Evolutionary conservation across 768 basidiomycete species (phyloP).

Genomic region (Rhizopogon rudus): DNA sequence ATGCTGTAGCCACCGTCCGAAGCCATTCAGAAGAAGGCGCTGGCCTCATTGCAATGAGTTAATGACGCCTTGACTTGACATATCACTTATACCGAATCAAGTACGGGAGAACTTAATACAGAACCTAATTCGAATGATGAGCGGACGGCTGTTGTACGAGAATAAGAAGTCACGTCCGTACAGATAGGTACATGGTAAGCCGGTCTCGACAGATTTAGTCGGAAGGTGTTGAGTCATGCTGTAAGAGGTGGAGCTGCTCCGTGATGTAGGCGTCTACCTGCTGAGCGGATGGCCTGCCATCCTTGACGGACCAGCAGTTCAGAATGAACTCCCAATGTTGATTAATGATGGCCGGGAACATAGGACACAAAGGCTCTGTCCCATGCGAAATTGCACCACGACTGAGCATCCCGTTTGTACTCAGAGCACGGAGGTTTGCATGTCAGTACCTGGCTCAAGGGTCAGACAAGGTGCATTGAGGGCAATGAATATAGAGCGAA

Average conservation of each 20-base stretch:
- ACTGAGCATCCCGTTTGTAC: slow-evolving; percentile 8
- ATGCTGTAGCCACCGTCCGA: not conserved
- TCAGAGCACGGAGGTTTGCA: slow-evolving; percentile 2
- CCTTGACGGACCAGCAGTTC: slow-evolving; percentile 14
- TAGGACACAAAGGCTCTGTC: slow-evolving; percentile 1
- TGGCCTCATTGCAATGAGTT: not conserved
- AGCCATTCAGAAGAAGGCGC: not conserved
- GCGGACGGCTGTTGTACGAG: not conserved
- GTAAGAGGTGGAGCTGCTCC: not conserved
- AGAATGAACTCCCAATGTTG: slow-evolving; percentile 6
- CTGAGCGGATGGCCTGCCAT: not conserved
- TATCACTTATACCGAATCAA: not conserved
- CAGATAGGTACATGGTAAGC: not conserved
- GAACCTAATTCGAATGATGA: not conserved
- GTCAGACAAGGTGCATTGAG: not conserved
- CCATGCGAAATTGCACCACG: slow-evolving; percentile 3
- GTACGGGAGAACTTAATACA: not conserved
- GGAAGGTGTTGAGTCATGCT: not conserved
- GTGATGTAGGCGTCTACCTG: slow-evolving; percentile 26
- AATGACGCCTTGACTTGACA: not conserved
- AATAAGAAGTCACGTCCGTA: not conserved
- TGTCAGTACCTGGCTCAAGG: not conserved
- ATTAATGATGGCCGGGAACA: not conserved
- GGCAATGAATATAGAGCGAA: not conserved
- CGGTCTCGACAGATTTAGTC: not conserved